These are phyloP conservation scores for Tagetes patula DNA, from an alignment of 129 eudicot species.

Conservation along the genomic window DNA sequence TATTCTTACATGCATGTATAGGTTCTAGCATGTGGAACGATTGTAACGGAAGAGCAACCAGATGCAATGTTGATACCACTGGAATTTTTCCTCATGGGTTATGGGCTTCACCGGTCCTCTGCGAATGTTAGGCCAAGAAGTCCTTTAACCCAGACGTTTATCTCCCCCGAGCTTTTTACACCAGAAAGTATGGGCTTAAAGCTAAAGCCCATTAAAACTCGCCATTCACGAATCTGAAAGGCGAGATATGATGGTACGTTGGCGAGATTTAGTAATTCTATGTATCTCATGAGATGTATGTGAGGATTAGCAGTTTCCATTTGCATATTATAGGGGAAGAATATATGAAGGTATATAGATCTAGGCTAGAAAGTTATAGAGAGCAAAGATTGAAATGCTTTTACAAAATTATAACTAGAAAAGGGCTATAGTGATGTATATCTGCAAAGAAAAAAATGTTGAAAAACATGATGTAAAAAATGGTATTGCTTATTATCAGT, in stretches of 20 bases:
- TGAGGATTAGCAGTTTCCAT: constrained; percentile 25
- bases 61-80: constrained; percentile 87
- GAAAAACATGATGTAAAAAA: not conserved
- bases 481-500: too few relatives aligned
- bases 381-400: constrained; percentile 29
- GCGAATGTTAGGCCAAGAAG: constrained; percentile 81
- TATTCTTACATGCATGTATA: constrained; percentile 25
- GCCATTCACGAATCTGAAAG: constrained; percentile 38
- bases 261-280: constrained; percentile 34
- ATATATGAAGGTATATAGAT: constrained; percentile 38
- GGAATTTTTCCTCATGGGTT: constrained; percentile 94
- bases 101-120: constrained; percentile 68
- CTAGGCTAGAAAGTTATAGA: constrained; percentile 28
- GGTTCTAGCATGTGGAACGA: constrained; percentile 88
- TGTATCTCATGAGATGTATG: constrained; percentile 26
- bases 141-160: constrained; percentile 81
- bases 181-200: constrained; percentile 98
- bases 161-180: constrained; percentile 88
- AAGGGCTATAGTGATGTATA: constrained; percentile 31
- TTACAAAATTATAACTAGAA: not conserved
- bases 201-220: constrained; percentile 88
- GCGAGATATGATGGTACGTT: constrained; percentile 17
- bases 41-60: constrained; percentile 92
- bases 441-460: constrained; percentile 20
- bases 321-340: constrained; percentile 23